These are phyloP conservation scores for Ramichloridium luteum DNA, from an alignment of 2,329 filamentous ascomycete genomes.

Conservation along the genomic window DNA sequence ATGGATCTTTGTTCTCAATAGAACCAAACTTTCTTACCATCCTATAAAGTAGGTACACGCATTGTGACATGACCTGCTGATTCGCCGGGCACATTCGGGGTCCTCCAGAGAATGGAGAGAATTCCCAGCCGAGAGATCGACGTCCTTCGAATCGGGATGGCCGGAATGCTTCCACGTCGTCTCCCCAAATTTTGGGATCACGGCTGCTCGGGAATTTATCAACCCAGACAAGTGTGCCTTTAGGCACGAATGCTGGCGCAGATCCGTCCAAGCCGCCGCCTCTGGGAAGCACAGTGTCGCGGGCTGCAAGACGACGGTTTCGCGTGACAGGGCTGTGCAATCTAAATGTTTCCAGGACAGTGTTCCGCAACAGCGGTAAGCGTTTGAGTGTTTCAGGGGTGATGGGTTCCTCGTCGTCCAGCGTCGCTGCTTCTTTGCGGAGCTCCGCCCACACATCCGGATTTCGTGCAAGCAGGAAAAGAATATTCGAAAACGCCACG, in stretches of 20 bases:
- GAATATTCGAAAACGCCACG: neutral
- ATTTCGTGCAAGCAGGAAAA: slow-evolving; percentile 3
- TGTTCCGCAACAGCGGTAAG: slow-evolving; percentile 1
- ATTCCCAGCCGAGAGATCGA: slow-evolving; percentile 1
- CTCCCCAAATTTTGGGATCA: slow-evolving; percentile 1
- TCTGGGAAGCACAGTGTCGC: slow-evolving; percentile 2
- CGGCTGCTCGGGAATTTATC: slow-evolving; percentile 2
- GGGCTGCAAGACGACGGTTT: neutral
- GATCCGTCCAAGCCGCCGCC: slow-evolving; percentile 3
- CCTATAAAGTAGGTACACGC: slow-evolving; percentile 1
- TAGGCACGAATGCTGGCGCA: slow-evolving; percentile 3
- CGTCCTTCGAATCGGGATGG: slow-evolving; percentile 2
- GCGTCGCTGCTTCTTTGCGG: neutral
- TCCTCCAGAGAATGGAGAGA: slow-evolving; percentile 3
- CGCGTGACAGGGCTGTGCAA: neutral
- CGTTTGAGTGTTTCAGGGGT: slow-evolving; percentile 1
- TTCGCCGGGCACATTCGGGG: slow-evolving; percentile 2
- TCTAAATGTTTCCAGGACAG: slow-evolving; percentile 1
- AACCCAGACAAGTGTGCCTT: slow-evolving; percentile 1
- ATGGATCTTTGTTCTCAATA: slow-evolving; percentile 3
- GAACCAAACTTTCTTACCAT: slow-evolving; percentile 1
- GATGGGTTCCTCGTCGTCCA: slow-evolving; percentile 1
- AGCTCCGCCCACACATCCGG: slow-evolving; percentile 3
- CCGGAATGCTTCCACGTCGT: slow-evolving; percentile 2
- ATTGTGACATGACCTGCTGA: slow-evolving; percentile 1